A percentile compares a stretch with the other conserved stretches of the same genome.
Conservation (phyloP, 768 basidiomycete genomes). For the Galerina marginata region DNA sequence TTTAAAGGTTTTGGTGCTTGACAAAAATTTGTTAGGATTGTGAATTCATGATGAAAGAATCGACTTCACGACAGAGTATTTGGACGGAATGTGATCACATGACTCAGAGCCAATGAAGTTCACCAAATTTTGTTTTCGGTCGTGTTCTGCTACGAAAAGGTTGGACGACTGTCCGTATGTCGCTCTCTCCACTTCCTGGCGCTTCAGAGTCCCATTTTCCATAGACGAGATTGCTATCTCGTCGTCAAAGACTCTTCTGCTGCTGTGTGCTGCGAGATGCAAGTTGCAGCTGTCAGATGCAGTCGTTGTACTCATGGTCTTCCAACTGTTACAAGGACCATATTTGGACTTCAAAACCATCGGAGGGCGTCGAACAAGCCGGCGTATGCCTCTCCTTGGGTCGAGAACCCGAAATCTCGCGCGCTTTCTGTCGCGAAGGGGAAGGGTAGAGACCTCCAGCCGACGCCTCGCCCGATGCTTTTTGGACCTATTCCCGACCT, state of each 20-base stretch:
- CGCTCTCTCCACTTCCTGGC: slow-evolving; percentile 9
- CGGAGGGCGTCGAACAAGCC: no score
- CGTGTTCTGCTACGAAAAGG: neutral
- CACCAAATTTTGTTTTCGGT: slow-evolving; percentile 19
- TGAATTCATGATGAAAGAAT: no score
- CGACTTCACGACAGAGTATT: no score
- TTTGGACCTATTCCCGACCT: no score
- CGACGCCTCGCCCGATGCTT: no score
- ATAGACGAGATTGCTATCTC: neutral
- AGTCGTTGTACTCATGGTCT: slow-evolving; percentile 5
- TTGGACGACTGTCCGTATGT: slow-evolving; percentile 13
- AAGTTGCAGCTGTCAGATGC: slow-evolving; percentile 11
- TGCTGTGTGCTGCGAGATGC: slow-evolving; percentile 13
- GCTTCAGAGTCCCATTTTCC: slow-evolving; percentile 1
- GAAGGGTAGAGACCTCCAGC: no score
- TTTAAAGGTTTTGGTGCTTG: no score
- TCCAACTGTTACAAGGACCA: neutral
- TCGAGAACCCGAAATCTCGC: no score
- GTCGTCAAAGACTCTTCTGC: neutral
- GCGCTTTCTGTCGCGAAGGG: no score
- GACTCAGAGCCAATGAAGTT: slow-evolving; percentile 10
- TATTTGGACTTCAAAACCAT: no score
- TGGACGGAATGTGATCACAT: neutral
- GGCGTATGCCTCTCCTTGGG: no score
- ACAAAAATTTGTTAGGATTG: no score